Percentiles rank a stretch among this genome's conserved stretches.
phyloP scores from a whole-genome alignment of 768 basidiomycete species.

The Kondoa subrosea region DNA sequence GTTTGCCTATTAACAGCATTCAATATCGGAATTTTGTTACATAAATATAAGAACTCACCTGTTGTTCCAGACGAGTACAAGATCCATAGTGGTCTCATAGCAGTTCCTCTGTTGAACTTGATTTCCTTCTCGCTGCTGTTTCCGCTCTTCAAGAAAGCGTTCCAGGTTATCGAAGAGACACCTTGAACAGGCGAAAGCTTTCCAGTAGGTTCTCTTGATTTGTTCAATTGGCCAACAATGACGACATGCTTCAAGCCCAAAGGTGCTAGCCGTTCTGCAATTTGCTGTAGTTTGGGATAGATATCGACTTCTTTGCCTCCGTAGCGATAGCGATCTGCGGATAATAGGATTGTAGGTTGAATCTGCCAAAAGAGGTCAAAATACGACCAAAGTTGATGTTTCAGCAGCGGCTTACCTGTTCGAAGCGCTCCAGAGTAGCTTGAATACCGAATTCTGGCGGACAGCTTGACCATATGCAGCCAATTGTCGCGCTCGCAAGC shows the following conservation, averaged over 20 bases:
- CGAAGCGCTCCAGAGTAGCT: slow-evolving; percentile 17
- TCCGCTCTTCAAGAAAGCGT: slow-evolving; percentile 12
- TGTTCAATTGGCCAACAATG: slow-evolving; percentile 18
- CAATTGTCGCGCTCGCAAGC: slow-evolving; percentile 19
- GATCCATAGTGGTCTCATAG: slow-evolving; percentile 18
- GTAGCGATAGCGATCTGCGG: slow-evolving; percentile 24
- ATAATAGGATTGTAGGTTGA: slow-evolving; percentile 25
- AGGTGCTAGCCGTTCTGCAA: slow-evolving; percentile 5
- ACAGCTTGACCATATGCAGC: slow-evolving; percentile 8
- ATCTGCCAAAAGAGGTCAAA: too few species aligned
- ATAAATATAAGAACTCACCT: not conserved
- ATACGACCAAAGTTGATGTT: too few species aligned
- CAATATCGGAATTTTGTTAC: not conserved
- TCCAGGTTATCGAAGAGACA: slow-evolving; percentile 9
- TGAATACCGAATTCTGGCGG: slow-evolving; percentile 15
- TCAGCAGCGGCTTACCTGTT: too few species aligned
- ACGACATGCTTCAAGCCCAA: slow-evolving; percentile 16
- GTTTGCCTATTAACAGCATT: too few species aligned
- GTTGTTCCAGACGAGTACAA: slow-evolving; percentile 5
- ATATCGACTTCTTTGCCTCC: slow-evolving; percentile 22
- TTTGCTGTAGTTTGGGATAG: slow-evolving; percentile 12
- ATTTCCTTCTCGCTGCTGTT: slow-evolving; percentile 12
- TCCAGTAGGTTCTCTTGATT: slow-evolving; percentile 12
- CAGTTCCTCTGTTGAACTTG: slow-evolving; percentile 17
- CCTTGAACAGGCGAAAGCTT: not conserved